Percentiles rank a stretch among this genome's conserved stretches.
These are phyloP conservation scores for Wilcoxina mikolae DNA, from an alignment of 495 filamentous ascomycete genomes.

Conservation along the genomic window DNA sequence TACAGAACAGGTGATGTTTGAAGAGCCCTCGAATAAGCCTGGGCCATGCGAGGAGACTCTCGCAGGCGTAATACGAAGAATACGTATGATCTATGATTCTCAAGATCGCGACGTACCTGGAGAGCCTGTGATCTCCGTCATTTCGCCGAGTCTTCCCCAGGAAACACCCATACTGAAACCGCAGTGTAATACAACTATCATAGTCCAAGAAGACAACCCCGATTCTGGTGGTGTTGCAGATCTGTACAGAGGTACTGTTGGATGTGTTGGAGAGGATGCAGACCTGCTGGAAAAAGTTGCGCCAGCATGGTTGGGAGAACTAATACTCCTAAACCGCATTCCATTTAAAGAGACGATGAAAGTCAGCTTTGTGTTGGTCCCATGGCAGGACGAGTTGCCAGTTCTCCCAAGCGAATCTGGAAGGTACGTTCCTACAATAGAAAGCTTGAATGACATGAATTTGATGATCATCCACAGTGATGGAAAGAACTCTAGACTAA, in stretches of 20 bases:
- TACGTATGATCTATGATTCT: conserved; percentile 65
- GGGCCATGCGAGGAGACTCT: conserved; percentile 74
- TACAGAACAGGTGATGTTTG: conserved; percentile 32
- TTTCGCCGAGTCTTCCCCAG: conserved; percentile 61
- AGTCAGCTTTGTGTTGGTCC: conserved; percentile 78
- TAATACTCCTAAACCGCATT: conserved; percentile 69
- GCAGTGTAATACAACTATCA: conserved; percentile 64
- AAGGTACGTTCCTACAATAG: conserved; percentile 6
- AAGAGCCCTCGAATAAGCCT: conserved; percentile 48
- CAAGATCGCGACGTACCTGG: conserved; percentile 52
- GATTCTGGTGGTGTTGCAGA: conserved; percentile 82
- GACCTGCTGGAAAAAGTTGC: conserved; percentile 71
- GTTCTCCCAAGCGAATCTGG: conserved; percentile 18
- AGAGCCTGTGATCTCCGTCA: conserved; percentile 41
- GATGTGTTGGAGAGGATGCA: conserved; percentile 56
- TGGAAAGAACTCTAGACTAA: conserved; percentile 47
- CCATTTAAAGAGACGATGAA: conserved; percentile 87
- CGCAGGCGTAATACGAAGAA: conserved; percentile 59
- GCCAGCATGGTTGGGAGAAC: conserved; percentile 82
- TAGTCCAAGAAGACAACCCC: conserved; percentile 85
- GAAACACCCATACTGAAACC: conserved; percentile 77
- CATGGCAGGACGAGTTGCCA: conserved; percentile 63
- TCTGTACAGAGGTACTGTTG: conserved; percentile 78
- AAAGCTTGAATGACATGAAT: no score
- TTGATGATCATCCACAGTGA: conserved; percentile 12